These are phyloP conservation scores for Ambrosia hybrid DNA, from an alignment of 140 eudicot genomes.

Conservation along the genomic window DNA sequence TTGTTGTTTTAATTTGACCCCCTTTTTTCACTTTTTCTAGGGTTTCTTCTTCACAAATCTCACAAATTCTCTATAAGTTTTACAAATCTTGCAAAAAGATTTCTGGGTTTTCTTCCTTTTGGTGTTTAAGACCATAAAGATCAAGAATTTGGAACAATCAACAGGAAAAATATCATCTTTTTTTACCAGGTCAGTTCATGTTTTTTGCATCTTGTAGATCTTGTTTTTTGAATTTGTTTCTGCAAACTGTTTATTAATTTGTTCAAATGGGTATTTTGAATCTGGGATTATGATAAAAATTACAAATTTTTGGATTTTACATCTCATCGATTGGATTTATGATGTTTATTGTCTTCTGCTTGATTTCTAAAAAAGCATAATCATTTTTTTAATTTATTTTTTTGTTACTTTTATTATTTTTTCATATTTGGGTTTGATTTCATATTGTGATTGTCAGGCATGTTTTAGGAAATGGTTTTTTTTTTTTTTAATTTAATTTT, in stretches of 20 bases:
- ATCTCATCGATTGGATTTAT: constrained; percentile 3
- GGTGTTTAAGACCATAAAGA: constrained; percentile 16
- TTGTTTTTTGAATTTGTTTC: constrained; percentile 22
- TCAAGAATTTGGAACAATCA: constrained; percentile 28
- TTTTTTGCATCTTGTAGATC: constrained; percentile 22
- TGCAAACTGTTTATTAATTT: background rate
- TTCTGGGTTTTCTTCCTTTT: constrained; percentile 25
- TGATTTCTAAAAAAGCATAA: background rate
- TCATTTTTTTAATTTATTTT: background rate
- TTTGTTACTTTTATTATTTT: background rate
- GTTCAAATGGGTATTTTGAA: constrained; percentile 24
- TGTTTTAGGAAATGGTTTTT: constrained; percentile 11
- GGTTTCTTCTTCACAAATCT: constrained; percentile 35
- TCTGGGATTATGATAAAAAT: constrained; percentile 32
- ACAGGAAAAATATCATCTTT: constrained; percentile 25
- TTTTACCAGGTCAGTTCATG: constrained; percentile 29
- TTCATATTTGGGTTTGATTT: constrained; percentile 10
- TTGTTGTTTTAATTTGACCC: constrained; percentile 38
- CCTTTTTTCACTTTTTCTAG: constrained; percentile 22
- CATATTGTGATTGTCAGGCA: background rate
- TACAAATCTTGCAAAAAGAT: constrained; percentile 16
- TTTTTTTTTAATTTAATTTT: background rate
- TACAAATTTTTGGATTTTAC: background rate
- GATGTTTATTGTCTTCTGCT: background rate
- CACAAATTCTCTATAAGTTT: constrained; percentile 21